phyloP scores from a whole-genome alignment of 129 eudicot species.

The carrot (Daucus carota) region DNA sequence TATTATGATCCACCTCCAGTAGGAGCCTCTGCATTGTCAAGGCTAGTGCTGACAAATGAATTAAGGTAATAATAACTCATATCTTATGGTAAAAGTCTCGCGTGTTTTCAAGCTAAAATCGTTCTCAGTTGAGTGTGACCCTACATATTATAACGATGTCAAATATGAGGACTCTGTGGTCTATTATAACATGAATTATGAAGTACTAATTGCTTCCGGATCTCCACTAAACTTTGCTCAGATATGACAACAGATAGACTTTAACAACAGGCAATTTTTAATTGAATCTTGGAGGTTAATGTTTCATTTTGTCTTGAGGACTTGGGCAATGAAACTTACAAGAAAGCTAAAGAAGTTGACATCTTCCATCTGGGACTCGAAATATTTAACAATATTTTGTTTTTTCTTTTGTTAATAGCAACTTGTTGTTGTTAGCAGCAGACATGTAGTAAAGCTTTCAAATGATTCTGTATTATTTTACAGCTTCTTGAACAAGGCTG shows the following conservation, averaged over 20 bases:
- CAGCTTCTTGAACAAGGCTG: conserved; percentile 84
- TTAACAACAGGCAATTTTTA: neutral
- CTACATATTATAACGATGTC: no score
- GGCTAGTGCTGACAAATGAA: conserved; percentile 44
- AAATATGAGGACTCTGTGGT: neutral
- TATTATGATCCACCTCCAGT: conserved; percentile 53
- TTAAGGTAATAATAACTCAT: conserved; percentile 37
- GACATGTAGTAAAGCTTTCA: neutral
- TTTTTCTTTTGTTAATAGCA: neutral
- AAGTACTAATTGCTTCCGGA: neutral
- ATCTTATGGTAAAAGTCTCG: neutral
- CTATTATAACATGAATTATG: neutral
- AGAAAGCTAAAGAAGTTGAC: neutral
- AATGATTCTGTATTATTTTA: neutral
- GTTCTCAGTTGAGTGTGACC: no score
- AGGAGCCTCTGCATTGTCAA: conserved; percentile 28
- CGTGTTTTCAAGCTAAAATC: no score
- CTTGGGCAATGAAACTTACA: neutral
- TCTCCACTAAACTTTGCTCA: neutral
- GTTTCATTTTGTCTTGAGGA: neutral
- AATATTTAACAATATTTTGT: neutral
- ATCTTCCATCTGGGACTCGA: neutral
- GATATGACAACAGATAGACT: conserved; percentile 1
- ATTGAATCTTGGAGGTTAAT: neutral
- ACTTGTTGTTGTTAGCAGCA: neutral